phyloP scores from a whole-genome alignment of 139 green algal genomes.

The Chlorella sp. region DNA sequence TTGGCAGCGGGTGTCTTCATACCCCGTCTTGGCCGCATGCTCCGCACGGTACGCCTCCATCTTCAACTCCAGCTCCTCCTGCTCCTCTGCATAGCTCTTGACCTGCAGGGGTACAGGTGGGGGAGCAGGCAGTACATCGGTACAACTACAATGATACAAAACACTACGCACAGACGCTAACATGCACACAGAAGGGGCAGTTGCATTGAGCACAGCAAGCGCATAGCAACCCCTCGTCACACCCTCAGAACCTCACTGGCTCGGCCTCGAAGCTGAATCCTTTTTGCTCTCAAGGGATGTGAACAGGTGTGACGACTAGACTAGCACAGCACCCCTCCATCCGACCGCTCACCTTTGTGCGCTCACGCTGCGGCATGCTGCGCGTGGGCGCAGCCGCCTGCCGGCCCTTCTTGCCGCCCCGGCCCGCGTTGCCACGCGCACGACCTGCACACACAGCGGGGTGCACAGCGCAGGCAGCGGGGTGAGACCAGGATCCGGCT shows the following conservation, averaged over 20 bases:
- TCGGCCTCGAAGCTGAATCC: too few species aligned
- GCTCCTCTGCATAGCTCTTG: slow-evolving; percentile 35
- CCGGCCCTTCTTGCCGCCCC: neutral
- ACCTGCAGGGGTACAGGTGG: neutral
- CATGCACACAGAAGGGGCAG: neutral
- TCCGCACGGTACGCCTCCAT: slow-evolving; percentile 8
- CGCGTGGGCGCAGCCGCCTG: too few species aligned
- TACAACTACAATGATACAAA: neutral
- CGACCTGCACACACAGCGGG: too few species aligned
- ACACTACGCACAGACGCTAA: slow-evolving; percentile 26
- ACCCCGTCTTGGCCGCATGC: neutral
- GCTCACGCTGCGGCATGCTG: neutral
- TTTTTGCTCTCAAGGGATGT: too few species aligned
- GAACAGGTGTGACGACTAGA: too few species aligned
- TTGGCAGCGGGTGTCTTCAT: slow-evolving; percentile 25
- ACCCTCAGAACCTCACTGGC: neutral
- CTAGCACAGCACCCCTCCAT: too few species aligned
- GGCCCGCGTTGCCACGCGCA: neutral
- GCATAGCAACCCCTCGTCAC: too few species aligned
- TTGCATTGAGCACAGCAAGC: neutral
- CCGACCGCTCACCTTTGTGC: neutral
- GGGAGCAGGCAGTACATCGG: neutral
- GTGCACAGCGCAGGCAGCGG: too few species aligned
- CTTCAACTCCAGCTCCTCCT: slow-evolving; percentile 35
- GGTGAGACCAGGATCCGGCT: neutral